Base-by-base conservation (phyloP, 345 rosid genomes). In the Physaria fendleri region DNA sequence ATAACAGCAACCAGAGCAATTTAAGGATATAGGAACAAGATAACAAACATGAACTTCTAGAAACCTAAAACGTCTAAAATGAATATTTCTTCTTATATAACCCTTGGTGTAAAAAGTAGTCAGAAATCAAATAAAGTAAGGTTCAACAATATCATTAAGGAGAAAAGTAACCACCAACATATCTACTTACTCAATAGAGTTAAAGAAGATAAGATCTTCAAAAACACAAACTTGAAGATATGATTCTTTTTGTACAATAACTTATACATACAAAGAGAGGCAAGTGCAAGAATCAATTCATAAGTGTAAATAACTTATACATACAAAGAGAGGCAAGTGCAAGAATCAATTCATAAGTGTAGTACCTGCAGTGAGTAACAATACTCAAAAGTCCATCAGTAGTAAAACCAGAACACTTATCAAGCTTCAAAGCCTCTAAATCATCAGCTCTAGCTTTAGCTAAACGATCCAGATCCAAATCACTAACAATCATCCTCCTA, bases 321-420 rank as follows among this genome's bases (percentile, higher is more conserved):
- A 17, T 14, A 37, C 8, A 14, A 18, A n/a, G n/a, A 44, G n/a
- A n/a, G n/a, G n/a, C n/a, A n/a, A n/a, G n/a, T n/a, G n/a, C n/a
- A n/a, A n/a, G n/a, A n/a, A n/a, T n/a, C n/a, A n/a, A n/a, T 5
- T 17, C 27, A 7, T 16, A 16, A 49, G 14, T 29, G n/a, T n/a
- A n/a, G 50, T 73, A 89, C 99, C 85, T 82, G 96, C 99, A 93
- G 6, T 17, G 64, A 29, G 79, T 84, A 38, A 65, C 84, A 29
- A 93, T 58, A 59, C 81, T 89, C 24, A 76, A 65, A 39, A 93
- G 87, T 1, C 97, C 99, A 71, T 87, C 86, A 2, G 96, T 89
- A 12, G 91, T 78, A 61, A 93, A 87, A 0, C 95, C 99, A 9
- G 85, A 89, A 70, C 99, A 93, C 58, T 81, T 87, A 50, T 93